Percentiles rank a stretch among this genome's conserved stretches.
Conservation (phyloP, 345 rosid species). For the Rhodamnia argentea region DNA sequence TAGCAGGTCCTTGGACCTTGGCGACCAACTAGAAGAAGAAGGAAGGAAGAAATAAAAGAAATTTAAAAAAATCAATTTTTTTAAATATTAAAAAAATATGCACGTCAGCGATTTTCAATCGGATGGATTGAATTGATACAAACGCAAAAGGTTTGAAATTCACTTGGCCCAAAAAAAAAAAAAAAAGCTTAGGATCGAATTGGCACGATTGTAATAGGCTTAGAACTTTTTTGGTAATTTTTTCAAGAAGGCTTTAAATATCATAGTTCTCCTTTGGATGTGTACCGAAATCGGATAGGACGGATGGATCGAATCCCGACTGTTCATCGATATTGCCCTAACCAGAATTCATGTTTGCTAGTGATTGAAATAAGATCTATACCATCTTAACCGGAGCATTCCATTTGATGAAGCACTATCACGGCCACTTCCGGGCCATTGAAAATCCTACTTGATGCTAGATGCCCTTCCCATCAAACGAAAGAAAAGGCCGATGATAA, state of each 20-base stretch:
- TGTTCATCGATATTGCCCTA: background rate
- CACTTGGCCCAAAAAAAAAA: background rate
- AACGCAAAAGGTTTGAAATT: background rate
- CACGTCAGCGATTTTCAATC: rapidly evolving
- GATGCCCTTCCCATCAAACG: background rate
- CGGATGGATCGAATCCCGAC: background rate
- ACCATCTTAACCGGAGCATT: background rate
- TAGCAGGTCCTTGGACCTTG: no score
- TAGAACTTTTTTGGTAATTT: background rate
- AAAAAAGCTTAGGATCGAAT: background rate
- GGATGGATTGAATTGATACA: no score
- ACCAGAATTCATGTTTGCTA: background rate
- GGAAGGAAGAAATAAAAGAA: no score
- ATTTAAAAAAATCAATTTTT: no score
- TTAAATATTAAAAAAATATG: no score
- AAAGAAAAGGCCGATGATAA: background rate
- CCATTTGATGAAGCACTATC: background rate
- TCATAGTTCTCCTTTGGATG: background rate
- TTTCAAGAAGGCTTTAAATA: background rate
- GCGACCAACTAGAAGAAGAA: no score
- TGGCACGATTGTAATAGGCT: background rate
- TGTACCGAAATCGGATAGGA: background rate
- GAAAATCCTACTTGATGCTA: background rate
- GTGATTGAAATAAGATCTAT: background rate
- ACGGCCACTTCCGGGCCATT: background rate